A percentile compares a stretch with the other conserved stretches of the same genome.
These are phyloP conservation scores for Phyllosticta citriasiana DNA, from an alignment of 2,329 filamentous ascomycete genomes.

Conservation along the genomic window DNA sequence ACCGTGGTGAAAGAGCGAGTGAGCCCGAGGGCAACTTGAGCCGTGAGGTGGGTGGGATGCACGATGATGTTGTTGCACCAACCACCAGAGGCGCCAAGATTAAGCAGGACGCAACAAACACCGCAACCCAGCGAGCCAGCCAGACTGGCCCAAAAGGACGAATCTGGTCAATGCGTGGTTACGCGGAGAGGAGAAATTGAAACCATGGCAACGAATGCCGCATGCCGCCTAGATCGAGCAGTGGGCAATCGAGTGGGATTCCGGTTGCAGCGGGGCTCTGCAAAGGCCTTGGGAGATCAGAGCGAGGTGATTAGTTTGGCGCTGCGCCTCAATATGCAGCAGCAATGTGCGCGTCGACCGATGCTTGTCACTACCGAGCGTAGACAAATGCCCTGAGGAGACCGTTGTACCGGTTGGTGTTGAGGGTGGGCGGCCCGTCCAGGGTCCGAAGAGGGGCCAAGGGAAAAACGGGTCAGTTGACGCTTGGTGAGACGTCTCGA, in stretches of 20 bases:
- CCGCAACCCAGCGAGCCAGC: neutral
- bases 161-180: neutral
- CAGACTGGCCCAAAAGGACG: neutral
- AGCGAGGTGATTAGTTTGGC: neutral
- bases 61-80: neutral
- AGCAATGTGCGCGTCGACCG: neutral
- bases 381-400: neutral
- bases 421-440: neutral
- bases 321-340: neutral
- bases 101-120: neutral
- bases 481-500: neutral
- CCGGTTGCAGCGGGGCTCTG: neutral
- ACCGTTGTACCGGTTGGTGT: neutral
- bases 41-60: neutral
- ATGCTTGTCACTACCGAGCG: neutral
- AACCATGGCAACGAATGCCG: neutral
- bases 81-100: neutral
- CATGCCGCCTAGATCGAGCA: neutral
- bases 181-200: neutral
- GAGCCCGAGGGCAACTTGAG: neutral
- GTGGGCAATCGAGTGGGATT: neutral
- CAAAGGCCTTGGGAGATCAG: neutral
- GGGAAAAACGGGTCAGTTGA: neutral
- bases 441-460: neutral
- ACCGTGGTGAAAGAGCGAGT: neutral